Base-by-base conservation (phyloP, 2,329 filamentous ascomycete genomes). In the Nothophoma quercina region DNA sequence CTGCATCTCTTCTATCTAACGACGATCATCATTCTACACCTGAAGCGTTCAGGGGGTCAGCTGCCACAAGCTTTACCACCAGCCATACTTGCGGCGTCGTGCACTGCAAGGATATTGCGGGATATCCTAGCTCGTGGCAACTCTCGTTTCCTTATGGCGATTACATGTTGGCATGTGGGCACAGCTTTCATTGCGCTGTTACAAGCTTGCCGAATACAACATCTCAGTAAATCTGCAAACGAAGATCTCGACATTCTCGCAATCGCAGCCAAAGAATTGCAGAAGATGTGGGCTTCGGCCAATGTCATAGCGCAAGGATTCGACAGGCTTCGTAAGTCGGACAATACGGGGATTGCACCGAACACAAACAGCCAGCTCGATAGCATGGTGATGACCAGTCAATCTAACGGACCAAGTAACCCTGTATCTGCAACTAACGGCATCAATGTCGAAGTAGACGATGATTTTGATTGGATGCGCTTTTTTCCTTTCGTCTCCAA, bases 281-380 rank as follows among this genome's bases (percentile, higher is more conserved):
- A 63, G 28, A 58, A 59, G 33, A 65, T 63, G 62, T 65, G 62
- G 62, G 62, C 60, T 30, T 62, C 62, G 2, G 62, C 62, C 13
- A 63, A 63, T 41, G 60, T 65, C 19, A 55, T 65, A 19, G 52
- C 49, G 10, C 53, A 58, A 39, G 62, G 62, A 13, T 63, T 65
- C 16, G 55, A 63, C 23, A 53, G 62, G 18, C 51, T 65, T 22
- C 58, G 62, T 9, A 51, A 54, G 35, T 40, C 59, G 4, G 50
- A 49, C 13, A 10, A 32, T 16, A 18, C 19, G 13, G 32, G 26
- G 19, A 38, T 26, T 19, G 13, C 19, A 12, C 26, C 22, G 8
- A 21, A 48, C 9, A 23, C 33, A 15, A 13, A 19, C 15, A 22
- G 12, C 12, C 19, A 25, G 7, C 2, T 43, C 21, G 33, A 46